phyloP scores from a whole-genome alignment of 768 basidiomycete genomes.

The Termitomyces sp. region DNA sequence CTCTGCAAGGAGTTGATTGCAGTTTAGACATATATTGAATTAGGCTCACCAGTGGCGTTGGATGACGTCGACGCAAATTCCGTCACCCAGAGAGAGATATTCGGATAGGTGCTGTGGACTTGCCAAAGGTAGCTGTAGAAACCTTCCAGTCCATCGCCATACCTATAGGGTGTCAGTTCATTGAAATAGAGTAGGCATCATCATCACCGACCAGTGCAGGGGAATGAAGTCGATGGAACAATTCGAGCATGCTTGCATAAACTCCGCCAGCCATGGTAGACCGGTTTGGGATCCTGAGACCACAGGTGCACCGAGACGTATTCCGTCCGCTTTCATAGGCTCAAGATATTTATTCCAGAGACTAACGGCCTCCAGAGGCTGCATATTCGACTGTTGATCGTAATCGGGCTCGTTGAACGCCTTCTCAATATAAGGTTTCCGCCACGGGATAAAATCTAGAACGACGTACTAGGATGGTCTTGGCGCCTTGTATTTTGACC shows the following conservation, averaged over 20 bases:
- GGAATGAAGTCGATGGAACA: slow-evolving; percentile 50
- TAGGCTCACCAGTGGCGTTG: slow-evolving; percentile 33
- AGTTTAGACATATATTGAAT: background rate
- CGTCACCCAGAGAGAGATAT: slow-evolving; percentile 60
- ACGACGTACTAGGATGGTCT: slow-evolving; percentile 40
- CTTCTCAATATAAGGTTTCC: slow-evolving; percentile 40
- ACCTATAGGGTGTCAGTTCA: slow-evolving; percentile 37
- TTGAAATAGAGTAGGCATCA: slow-evolving; percentile 21
- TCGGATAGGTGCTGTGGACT: slow-evolving; percentile 45
- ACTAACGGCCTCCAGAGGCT: slow-evolving; percentile 40
- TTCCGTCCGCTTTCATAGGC: slow-evolving; percentile 45
- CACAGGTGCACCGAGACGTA: slow-evolving; percentile 57
- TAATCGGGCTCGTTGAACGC: slow-evolving; percentile 55
- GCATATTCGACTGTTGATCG: slow-evolving; percentile 40
- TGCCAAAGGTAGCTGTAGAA: slow-evolving; percentile 55
- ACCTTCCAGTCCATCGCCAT: slow-evolving; percentile 50
- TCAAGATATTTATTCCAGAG: slow-evolving; percentile 58
- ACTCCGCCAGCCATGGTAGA: slow-evolving; percentile 51
- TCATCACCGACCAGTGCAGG: slow-evolving; percentile 37
- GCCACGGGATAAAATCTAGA: background rate
- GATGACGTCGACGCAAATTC: slow-evolving; percentile 57
- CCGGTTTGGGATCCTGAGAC: slow-evolving; percentile 50
- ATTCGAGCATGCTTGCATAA: slow-evolving; percentile 47
- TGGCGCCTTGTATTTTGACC: slow-evolving; percentile 43
- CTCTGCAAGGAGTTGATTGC: slow-evolving; percentile 23